Evolutionary conservation across 352 stramenopile species (phyloP).

Genomic region (Thalassiosira exigua): DNA sequence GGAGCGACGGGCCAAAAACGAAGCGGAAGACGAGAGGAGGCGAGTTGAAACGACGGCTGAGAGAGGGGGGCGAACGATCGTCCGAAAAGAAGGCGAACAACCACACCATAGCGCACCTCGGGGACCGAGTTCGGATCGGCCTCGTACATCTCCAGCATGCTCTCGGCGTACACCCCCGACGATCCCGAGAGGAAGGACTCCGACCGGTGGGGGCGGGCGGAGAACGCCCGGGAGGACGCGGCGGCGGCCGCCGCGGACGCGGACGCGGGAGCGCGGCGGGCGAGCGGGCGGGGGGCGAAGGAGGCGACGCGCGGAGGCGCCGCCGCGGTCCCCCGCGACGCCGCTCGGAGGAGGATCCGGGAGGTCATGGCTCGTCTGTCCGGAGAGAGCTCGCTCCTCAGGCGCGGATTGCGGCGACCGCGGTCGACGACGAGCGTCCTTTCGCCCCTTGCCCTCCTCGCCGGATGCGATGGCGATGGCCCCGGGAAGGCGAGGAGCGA

Average conservation of each 20-base stretch:
- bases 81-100: no score
- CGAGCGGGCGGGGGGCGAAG: neutral
- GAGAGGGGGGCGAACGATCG: no score
- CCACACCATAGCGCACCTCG: constrained; percentile 39
- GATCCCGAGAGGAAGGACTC: constrained; percentile 92
- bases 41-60: no score
- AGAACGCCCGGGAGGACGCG: constrained; percentile 8
- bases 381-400: no score
- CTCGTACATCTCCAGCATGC: constrained; percentile 96
- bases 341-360: constrained; percentile 10
- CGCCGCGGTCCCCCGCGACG: neutral
- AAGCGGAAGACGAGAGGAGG: no score
- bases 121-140: constrained; percentile 89
- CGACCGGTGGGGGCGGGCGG: constrained; percentile 22
- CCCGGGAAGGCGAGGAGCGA: no score
- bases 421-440: no score
- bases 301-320: no score
- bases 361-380: constrained; percentile 30
- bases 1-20: no score
- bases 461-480: no score
- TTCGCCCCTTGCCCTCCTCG: no score
- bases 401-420: no score
- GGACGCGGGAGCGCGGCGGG: constrained; percentile 4
- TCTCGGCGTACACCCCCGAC: constrained; percentile 96
- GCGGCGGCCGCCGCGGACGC: neutral